Base-by-base conservation (phyloP, 208 protist genomes). In the Trypanosoma vivax region DNA sequence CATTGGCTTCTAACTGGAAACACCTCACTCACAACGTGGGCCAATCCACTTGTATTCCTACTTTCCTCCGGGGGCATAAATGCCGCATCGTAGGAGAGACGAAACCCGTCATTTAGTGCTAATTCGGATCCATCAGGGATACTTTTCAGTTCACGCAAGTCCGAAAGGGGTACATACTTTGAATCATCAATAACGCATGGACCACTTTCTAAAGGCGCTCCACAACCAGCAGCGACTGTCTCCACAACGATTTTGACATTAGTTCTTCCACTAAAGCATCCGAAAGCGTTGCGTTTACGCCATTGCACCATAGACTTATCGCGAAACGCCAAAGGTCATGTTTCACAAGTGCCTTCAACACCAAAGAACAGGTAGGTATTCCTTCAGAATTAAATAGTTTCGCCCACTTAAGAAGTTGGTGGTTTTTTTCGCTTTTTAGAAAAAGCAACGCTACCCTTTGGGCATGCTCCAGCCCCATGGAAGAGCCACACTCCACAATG, bases 271-370 rank as follows among this genome's bases (percentile, higher is more conserved):
- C 47, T 40, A 88, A 52, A 39, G 57, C 54, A 24, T 81, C 73
- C 7, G 53, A 60, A 16, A 81, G 50, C 21, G 37, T 23, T 6
- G 51, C 50, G 35, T 73, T 73, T 5, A 43, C 57, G 28, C 45
- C 59, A 41, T 49, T 59, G 31, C 59, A 35, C 35, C 76, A 69
- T 16, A 88, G 33, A 18, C 68, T 54, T 9, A 88, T 47, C 5
- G 79, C 79, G 0, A 65, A 76, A 16, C 58, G 29, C 79, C 79
- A 88, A 27, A 78, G 43, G 35, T 76, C 56, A 43, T 83, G 79
- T 18, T 52, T 66, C 30, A 88, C 69, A 27, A 88, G 61, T 2
- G 79, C 79, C 47, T 83, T 79, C 13, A 88, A 62, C 59, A 88
- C 58, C 19, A 88, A 58, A 9, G 75, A 40, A 23, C 64, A 78